phyloP scores from a whole-genome alignment of 2,329 filamentous ascomycete species.

The Ascochyta pisi region DNA sequence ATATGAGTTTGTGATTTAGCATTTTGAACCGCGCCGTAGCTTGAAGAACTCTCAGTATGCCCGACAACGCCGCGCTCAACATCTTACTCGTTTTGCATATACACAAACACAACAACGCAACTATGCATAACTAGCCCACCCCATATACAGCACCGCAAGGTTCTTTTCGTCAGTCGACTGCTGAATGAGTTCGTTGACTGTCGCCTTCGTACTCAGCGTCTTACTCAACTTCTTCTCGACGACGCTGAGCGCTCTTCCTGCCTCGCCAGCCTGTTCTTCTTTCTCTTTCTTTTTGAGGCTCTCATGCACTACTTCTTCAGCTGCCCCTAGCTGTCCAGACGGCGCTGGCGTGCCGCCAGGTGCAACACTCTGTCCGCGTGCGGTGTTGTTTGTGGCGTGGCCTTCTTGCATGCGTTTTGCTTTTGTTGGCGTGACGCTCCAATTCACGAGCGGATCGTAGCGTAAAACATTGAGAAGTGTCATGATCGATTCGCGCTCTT shows the following conservation, averaged over 20 bases:
- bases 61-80: background rate
- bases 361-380: conserved; percentile 40
- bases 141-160: conserved; percentile 77
- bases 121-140: conserved; percentile 49
- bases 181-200: conserved; percentile 96
- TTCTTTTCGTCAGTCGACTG: conserved; percentile 93
- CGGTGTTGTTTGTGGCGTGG: conserved; percentile 56
- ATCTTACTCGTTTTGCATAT: background rate
- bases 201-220: conserved; percentile 90
- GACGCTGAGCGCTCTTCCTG: conserved; percentile 87
- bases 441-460: conserved; percentile 97
- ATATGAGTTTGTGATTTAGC: no score
- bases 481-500: conserved; percentile 97
- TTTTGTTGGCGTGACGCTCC: conserved; percentile 80
- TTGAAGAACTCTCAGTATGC: no score
- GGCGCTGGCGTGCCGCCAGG: conserved; percentile 42
- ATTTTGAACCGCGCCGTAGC: no score
- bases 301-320: conserved; percentile 37
- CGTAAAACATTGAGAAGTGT: conserved; percentile 95
- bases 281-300: conserved; percentile 52
- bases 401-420: conserved; percentile 72
- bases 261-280: conserved; percentile 73
- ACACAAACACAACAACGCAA: background rate
- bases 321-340: conserved; percentile 18
- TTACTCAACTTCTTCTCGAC: conserved; percentile 97